Conservation (phyloP, 352 stramenopile species). For the Globisporangium middletonii region DNA sequence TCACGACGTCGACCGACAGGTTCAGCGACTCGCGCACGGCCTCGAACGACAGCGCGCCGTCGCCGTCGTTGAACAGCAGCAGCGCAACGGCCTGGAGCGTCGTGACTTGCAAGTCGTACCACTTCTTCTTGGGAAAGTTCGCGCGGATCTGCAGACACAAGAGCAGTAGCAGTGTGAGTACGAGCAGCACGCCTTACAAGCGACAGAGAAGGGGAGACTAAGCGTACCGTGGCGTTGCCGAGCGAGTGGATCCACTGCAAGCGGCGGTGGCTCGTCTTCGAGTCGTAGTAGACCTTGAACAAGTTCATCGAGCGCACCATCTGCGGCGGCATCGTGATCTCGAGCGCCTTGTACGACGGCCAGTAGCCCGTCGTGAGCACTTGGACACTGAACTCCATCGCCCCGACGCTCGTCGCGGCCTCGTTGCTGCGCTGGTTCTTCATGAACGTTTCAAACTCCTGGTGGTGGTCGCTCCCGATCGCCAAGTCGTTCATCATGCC, state of each 20-base stretch:
- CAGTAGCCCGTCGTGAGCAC: constrained; percentile 99
- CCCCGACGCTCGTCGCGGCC: constrained; percentile 23
- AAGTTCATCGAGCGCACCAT: constrained; percentile 95
- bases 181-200: neutral
- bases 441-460: constrained; percentile 94
- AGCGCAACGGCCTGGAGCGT: constrained; percentile 96
- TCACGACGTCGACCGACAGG: constrained; percentile 93
- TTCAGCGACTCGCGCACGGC: constrained; percentile 92
- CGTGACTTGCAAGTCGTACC: constrained; percentile 97
- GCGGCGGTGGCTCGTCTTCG: constrained; percentile 92
- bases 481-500: constrained; percentile 99
- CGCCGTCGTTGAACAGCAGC: constrained; percentile 92
- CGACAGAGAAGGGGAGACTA: neutral
- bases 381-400: constrained; percentile 95
- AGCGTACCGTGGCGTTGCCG: constrained; percentile 91
- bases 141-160: constrained; percentile 39
- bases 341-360: constrained; percentile 96
- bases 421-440: constrained; percentile 80
- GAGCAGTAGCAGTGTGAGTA: neutral
- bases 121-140: constrained; percentile 85
- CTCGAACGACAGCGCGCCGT: constrained; percentile 84
- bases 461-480: constrained; percentile 95
- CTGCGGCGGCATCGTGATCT: constrained; percentile 92
- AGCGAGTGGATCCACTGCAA: constrained; percentile 96
- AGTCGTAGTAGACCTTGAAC: constrained; percentile 95